Conservation (phyloP, 805 yeast species). For the Hanseniaspora vineae region DNA sequence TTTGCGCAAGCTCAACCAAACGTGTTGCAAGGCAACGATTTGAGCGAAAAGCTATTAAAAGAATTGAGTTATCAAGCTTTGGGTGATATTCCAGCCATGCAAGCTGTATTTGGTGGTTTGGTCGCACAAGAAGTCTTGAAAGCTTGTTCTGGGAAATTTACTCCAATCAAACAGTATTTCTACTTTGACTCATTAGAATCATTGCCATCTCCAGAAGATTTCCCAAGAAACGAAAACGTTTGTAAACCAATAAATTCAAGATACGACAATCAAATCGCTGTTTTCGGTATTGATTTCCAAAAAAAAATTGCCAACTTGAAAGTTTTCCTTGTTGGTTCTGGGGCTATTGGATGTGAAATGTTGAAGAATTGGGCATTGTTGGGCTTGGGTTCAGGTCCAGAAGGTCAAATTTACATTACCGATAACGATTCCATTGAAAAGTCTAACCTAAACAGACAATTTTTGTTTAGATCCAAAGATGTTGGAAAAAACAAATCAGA, state of each 20-base stretch:
- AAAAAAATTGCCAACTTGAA: conserved; percentile 59
- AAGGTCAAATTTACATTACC: conserved; percentile 75
- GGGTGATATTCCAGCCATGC: conserved; percentile 85
- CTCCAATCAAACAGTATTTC: conserved; percentile 84
- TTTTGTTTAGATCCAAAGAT: conserved; percentile 85
- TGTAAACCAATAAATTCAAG: conserved; percentile 69
- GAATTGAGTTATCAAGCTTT: conserved; percentile 75
- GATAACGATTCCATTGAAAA: conserved; percentile 94
- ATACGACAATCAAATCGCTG: conserved; percentile 93
- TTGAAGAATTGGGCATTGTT: conserved; percentile 95
- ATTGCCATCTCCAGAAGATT: conserved; percentile 48
- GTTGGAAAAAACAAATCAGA: conserved; percentile 88
- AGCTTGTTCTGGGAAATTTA: conserved; percentile 88
- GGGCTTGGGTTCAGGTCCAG: conserved; percentile 87
- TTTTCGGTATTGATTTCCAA: conserved; percentile 73
- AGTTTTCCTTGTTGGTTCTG: conserved; percentile 89
- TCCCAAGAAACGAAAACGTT: conserved; percentile 53
- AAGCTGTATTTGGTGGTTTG: conserved; percentile 85
- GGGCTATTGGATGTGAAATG: conserved; percentile 99
- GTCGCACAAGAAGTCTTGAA: conserved; percentile 95
- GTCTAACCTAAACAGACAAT: conserved; percentile 92
- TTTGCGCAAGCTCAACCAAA: conserved; percentile 40
- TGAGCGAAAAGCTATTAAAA: conserved; percentile 52
- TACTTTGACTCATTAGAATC: conserved; percentile 93
- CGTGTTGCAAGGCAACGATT: conserved; percentile 37